Evolutionary conservation across 1,284 basidiomycete genomes (phyloP).

Genomic region (Moesziomyces globuligerus): DNA sequence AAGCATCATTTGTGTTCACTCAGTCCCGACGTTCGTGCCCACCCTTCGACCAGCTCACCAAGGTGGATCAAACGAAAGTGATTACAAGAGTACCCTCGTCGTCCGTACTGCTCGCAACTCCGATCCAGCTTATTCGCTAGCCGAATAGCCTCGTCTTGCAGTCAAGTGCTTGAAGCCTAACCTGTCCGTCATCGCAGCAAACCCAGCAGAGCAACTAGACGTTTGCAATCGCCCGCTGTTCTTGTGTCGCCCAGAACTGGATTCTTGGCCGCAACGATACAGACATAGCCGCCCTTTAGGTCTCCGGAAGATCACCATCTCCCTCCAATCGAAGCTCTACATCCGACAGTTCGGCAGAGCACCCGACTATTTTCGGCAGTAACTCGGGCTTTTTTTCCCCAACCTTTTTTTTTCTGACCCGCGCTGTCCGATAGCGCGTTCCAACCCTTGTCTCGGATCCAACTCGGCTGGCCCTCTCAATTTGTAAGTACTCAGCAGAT

Average conservation of each 20-base stretch:
- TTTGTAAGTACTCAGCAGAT: conserved; percentile 11
- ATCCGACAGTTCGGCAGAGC: conserved; percentile 9
- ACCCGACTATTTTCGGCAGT: background rate
- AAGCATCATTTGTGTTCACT: background rate
- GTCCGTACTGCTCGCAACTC: too few species aligned
- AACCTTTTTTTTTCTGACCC: background rate
- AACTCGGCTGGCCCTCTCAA: background rate
- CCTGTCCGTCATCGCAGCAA: background rate
- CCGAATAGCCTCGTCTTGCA: background rate
- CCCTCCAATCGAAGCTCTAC: too few species aligned
- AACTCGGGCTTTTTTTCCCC: background rate
- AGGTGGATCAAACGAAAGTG: too few species aligned
- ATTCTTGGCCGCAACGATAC: background rate
- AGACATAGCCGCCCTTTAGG: background rate
- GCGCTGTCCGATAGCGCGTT: conserved; percentile 35
- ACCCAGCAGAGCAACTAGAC: background rate
- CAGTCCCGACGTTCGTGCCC: background rate
- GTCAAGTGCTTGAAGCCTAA: background rate
- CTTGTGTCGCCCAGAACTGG: background rate
- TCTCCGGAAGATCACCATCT: background rate
- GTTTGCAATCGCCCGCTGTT: background rate
- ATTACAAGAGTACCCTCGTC: too few species aligned
- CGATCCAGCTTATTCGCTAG: too few species aligned
- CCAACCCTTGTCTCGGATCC: conserved; percentile 29
- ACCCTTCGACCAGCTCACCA: background rate